Evolutionary conservation across 306 rosid genomes (phyloP).

Genomic region (cucumber (Cucumis sativus)): DNA sequence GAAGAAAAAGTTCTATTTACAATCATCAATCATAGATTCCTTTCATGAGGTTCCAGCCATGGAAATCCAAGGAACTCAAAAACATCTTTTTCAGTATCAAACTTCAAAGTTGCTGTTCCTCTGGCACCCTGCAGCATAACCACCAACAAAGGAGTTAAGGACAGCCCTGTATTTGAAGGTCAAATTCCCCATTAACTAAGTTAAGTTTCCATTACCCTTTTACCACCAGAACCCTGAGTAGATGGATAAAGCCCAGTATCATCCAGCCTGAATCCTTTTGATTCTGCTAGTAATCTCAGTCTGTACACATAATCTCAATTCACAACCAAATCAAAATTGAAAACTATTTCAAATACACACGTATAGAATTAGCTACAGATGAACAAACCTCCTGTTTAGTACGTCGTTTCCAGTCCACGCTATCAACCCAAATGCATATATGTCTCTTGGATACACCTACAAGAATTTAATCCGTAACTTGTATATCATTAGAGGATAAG

Average conservation of each 20-base stretch:
- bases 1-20: neutral
- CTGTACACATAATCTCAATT: constrained; percentile 17
- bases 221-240: constrained; percentile 48
- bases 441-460: constrained; percentile 78
- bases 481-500: neutral
- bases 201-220: constrained; percentile 30
- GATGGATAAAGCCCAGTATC: constrained; percentile 83
- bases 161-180: neutral
- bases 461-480: neutral
- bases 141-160: neutral
- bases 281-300: constrained; percentile 74
- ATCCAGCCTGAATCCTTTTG: constrained; percentile 86
- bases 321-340: neutral
- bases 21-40: constrained; percentile 64
- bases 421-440: constrained; percentile 72
- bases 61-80: constrained; percentile 80
- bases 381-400: constrained; percentile 63
- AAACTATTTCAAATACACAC: neutral
- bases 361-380: neutral
- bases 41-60: constrained; percentile 77
- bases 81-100: constrained; percentile 60
- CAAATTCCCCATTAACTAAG: neutral
- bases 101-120: constrained; percentile 63
- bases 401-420: constrained; percentile 97
- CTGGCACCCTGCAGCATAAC: constrained; percentile 42